Percentiles rank a stretch among this genome's conserved stretches.
phyloP scores from a whole-genome alignment of 495 filamentous ascomycete genomes.

The Sabuloglossum arenarium region DNA sequence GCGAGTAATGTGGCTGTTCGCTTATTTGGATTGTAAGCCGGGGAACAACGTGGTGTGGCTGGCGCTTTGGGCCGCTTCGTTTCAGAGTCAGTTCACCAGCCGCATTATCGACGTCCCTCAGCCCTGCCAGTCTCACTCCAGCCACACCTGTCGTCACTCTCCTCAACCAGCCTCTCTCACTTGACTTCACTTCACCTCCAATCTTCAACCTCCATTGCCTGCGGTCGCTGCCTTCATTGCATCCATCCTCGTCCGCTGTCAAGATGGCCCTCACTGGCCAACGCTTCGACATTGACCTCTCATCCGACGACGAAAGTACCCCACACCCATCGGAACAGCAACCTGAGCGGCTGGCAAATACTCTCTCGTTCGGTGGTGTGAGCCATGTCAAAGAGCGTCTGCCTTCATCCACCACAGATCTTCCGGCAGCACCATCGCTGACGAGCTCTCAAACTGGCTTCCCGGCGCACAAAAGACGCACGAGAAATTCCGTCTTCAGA shows the following conservation, averaged over 20 bases:
- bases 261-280: slow-evolving; percentile 38
- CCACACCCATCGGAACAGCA: background rate
- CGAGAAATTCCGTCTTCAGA: slow-evolving; percentile 54
- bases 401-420: slow-evolving; percentile 26
- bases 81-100: no score
- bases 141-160: background rate
- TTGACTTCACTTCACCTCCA: background rate
- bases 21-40: no score
- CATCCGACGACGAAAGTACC: slow-evolving; percentile 20
- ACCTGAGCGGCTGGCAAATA: background rate
- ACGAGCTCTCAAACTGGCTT: slow-evolving; percentile 50
- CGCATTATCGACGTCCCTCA: background rate
- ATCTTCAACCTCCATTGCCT: background rate
- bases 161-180: background rate
- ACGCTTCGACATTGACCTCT: slow-evolving; percentile 33
- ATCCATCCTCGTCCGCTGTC: no score
- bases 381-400: slow-evolving; percentile 60
- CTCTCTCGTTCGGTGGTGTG: slow-evolving; percentile 28
- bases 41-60: background rate
- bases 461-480: slow-evolving; percentile 63
- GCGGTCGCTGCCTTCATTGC: background rate
- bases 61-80: background rate
- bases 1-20: no score
- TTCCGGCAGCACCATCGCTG: slow-evolving; percentile 42
- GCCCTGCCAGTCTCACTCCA: background rate